Evolutionary conservation across 2,329 filamentous ascomycete genomes (phyloP).

Genomic region (Fusarium newnesense): DNA sequence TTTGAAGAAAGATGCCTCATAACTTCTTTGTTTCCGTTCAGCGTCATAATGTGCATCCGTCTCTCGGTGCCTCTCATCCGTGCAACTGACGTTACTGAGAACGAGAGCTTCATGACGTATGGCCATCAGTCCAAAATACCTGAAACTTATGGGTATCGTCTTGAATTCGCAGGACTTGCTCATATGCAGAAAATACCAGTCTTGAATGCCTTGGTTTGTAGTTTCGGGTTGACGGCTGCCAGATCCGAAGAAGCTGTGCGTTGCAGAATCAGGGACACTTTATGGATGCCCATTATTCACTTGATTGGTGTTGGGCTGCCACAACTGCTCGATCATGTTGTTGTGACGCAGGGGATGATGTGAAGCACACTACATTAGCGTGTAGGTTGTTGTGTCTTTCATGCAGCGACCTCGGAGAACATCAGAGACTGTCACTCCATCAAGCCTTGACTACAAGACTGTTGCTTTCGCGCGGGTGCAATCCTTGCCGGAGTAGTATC

Average conservation of each 20-base stretch:
- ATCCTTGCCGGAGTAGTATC: background rate
- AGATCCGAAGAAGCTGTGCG: slow-evolving; percentile 25
- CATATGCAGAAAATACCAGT: background rate
- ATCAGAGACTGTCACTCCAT: background rate
- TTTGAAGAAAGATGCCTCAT: background rate
- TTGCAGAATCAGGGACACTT: slow-evolving; percentile 31
- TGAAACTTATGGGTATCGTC: background rate
- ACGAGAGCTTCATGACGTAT: background rate
- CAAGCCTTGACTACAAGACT: background rate
- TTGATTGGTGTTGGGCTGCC: slow-evolving; percentile 8
- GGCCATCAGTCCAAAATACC: background rate
- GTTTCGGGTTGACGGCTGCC: slow-evolving; percentile 26
- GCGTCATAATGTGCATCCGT: slow-evolving; percentile 3
- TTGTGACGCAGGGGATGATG: slow-evolving; percentile 31
- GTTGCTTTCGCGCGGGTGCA: background rate
- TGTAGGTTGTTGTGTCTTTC: slow-evolving; percentile 10
- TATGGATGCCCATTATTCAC: slow-evolving; percentile 6
- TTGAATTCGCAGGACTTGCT: background rate
- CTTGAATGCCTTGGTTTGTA: background rate
- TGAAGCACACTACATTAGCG: slow-evolving; percentile 20
- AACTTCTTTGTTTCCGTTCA: background rate
- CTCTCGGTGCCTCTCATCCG: background rate
- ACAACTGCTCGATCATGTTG: slow-evolving; percentile 19
- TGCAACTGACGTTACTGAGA: background rate
- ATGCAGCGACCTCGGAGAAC: slow-evolving; percentile 16